Evolutionary conservation across 2,329 filamentous ascomycete species (phyloP).

Genomic region (Arthrobotrys sphaeroides): DNA sequence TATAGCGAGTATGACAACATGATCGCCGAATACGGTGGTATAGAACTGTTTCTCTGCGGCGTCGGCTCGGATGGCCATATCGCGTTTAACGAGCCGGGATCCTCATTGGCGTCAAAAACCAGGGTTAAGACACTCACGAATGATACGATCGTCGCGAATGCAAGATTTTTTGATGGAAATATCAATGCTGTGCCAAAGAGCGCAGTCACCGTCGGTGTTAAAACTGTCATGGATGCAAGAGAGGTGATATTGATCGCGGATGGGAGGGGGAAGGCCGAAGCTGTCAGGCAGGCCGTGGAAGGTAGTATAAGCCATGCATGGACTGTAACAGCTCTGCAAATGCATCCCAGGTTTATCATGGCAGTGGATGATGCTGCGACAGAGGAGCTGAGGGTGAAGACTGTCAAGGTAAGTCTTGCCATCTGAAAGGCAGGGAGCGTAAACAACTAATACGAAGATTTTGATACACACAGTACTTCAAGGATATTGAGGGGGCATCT

Average conservation of each 20-base stretch:
- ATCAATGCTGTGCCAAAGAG: conserved; percentile 78
- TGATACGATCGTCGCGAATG: conserved; percentile 86
- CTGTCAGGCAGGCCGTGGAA: conserved; percentile 82
- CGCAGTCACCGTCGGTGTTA: conserved; percentile 84
- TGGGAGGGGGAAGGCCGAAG: conserved; percentile 81
- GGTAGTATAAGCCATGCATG: conserved; percentile 89
- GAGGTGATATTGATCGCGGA: conserved; percentile 86
- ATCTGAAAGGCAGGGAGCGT: neutral
- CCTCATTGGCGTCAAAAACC: conserved; percentile 78
- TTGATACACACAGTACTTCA: conserved; percentile 26
- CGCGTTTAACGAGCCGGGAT: conserved; percentile 89
- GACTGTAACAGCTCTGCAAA: conserved; percentile 82
- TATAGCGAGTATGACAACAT: conserved; percentile 81
- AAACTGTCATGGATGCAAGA: conserved; percentile 80
- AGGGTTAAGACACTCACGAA: conserved; percentile 87
- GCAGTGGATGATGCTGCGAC: conserved; percentile 85
- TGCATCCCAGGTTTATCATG: conserved; percentile 82
- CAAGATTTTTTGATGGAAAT: conserved; percentile 82
- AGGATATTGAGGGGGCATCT: conserved; percentile 29
- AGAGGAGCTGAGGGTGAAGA: conserved; percentile 77
- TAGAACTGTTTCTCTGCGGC: conserved; percentile 84
- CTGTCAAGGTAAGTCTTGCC: conserved; percentile 65
- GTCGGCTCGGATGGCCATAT: conserved; percentile 89
- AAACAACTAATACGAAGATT: conserved; percentile 1
- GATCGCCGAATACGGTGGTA: conserved; percentile 78